Evolutionary conservation across 306 rosid genomes (phyloP).

Genomic region (Sicyos baderoa): DNA sequence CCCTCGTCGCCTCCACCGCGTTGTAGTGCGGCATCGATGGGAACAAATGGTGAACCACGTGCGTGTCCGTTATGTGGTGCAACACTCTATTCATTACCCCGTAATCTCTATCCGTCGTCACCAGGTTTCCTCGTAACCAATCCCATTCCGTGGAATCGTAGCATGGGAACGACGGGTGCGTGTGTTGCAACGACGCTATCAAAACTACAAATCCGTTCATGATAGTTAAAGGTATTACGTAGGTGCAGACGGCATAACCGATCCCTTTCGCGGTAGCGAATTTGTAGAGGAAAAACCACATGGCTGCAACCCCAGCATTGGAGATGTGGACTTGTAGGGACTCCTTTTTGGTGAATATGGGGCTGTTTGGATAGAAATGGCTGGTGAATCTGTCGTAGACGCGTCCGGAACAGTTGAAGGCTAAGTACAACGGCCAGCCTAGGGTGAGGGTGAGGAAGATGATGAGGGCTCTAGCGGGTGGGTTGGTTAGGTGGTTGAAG

Average conservation of each 20-base stretch:
- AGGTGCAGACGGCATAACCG: constrained; percentile 36
- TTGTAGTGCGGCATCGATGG: constrained; percentile 71
- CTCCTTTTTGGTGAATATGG: constrained; percentile 47
- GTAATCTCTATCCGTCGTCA: constrained; percentile 64
- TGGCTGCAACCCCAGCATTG: constrained; percentile 32
- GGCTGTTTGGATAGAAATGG: constrained; percentile 60
- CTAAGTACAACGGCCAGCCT: constrained; percentile 69
- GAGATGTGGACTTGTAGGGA: constrained; percentile 38
- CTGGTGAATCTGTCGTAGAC: constrained; percentile 44
- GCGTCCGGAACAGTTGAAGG: constrained; percentile 53
- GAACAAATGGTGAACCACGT: constrained; percentile 63
- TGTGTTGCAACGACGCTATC: constrained; percentile 65
- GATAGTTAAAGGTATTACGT: constrained; percentile 45
- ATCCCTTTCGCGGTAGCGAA: constrained; percentile 35
- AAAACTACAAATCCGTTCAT: constrained; percentile 56
- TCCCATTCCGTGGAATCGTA: constrained; percentile 75
- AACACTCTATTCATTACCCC: constrained; percentile 54
- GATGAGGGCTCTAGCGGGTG: constrained; percentile 33
- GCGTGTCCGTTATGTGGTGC: constrained; percentile 65
- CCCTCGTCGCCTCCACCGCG: constrained; percentile 69
- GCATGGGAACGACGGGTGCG: constrained; percentile 59
- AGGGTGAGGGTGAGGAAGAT: constrained; percentile 40
- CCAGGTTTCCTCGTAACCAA: constrained; percentile 67
- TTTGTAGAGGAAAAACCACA: constrained; percentile 27
- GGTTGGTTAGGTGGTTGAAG: constrained; percentile 46